Base-by-base conservation (phyloP, 108 stramenopile species). In the Fistulifera pelliculosa region DNA sequence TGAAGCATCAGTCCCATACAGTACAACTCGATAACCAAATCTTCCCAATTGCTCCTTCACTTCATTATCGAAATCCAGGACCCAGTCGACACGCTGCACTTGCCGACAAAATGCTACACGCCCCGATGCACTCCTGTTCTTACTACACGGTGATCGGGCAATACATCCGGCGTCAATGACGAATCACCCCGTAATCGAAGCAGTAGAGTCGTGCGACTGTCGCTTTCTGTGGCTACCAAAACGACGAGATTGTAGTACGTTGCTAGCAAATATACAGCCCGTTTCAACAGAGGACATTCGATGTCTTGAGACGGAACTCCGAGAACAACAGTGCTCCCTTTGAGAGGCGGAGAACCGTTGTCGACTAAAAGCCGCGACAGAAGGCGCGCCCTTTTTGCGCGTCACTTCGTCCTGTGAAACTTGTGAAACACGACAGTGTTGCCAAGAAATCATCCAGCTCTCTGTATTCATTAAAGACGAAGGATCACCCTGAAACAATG, bases 231-330 rank as follows among this genome's bases (percentile, higher is more conserved):
- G 1, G 60, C 28, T 35, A 31, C 39, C 11, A 66, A 11, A 35
- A 66, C 26, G 5, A 66, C 57, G 1, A 58, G 18, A 52, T 58
- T 66, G 51, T 58, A 58, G 22, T 66, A 66, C 1, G 65, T 66
- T 11, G 57, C 48, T 7, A 66, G 23, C 41, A 66, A 52, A 40
- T 43, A 66, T 5, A 66, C 35, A 21, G 58, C 42, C 16, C 57
- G 65, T 8, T 43, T 24, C 38, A 66, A 45, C 31, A 52, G 41
- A 40, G 8, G 19, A 22, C 65, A 66, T 26, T 23, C 57, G 8
- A 52, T 50, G 21, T 66, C 65, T 11, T 50, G 15, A 3, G 23
- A 15, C 5, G 65, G 65, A 27, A 66, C 44, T 1, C 31, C 25
- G 51, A 58, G 26, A 25, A 58, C 50, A 4, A 66, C 35, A 21